phyloP scores from a whole-genome alignment of 2,329 filamentous ascomycete species.

The Fusarium praegraminearum region DNA sequence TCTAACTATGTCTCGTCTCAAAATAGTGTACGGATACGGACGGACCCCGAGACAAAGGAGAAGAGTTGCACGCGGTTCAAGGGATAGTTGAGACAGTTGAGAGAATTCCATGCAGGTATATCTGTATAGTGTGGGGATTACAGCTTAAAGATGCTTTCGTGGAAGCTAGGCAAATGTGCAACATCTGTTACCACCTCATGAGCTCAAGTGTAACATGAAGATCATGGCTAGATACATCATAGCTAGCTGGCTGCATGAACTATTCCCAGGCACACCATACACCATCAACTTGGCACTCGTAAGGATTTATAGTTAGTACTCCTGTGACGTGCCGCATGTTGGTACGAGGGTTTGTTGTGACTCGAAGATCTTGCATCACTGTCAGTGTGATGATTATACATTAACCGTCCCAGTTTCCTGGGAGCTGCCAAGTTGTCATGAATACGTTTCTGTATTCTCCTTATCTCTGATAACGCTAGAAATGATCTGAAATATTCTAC shows the following conservation, averaged over 20 bases:
- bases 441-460: neutral
- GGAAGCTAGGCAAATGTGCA: neutral
- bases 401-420: neutral
- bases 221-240: neutral
- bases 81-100: constrained; percentile 4
- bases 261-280: neutral
- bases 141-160: neutral
- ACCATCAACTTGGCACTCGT: constrained; percentile 1
- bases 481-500: neutral
- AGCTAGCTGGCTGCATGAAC: neutral
- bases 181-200: neutral
- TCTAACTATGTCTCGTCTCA: constrained; percentile 18
- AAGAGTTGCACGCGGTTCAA: constrained; percentile 3
- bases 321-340: neutral
- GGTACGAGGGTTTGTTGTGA: neutral
- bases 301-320: neutral
- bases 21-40: constrained; percentile 12
- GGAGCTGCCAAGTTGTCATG: neutral
- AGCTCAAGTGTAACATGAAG: neutral
- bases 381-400: neutral
- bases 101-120: neutral
- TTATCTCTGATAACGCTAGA: neutral
- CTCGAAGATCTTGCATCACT: neutral
- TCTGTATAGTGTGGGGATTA: neutral
- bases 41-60: constrained; percentile 9